Evolutionary conservation across 2,329 filamentous ascomycete genomes (phyloP), one percentile per base, ranked within the genome.

Genomic region (Mycosphaerella arachidis): DNA sequence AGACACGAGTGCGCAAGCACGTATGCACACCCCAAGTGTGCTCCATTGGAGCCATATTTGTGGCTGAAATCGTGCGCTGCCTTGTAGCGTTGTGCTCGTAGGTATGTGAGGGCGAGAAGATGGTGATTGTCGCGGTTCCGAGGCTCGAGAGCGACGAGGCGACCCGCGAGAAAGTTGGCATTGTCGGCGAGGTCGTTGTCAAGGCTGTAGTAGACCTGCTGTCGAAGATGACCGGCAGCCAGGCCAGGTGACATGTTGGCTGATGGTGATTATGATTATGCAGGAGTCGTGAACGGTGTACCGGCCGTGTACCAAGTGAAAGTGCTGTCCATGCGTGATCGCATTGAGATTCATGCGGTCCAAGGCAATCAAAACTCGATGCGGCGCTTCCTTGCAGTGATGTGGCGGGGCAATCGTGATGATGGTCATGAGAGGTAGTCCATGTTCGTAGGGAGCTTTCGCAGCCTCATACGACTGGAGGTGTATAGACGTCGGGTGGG

Each of bases 1-100:
- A 97, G 77, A 71, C 91, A 97, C 43, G 92, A 86, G 72, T 96
- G 92, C 55, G 93, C 93, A 78, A 92, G 96, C 50, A 97, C 83
- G 77, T 93, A 97, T 18, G 90, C 86, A 75, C 93, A 97, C 31
- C 92, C 92, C 29, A 96, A 72, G 75, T 97, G 90, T 33, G 82
- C 79, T 24, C 89, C 90, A 63, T 87, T 85, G 55, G 84, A 84
- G 40, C 86, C 90, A 56, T 86, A 81, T 51, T 84, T 82, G 71
- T 91, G 90, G 73, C 89, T 89, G 67, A 86, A 84, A 70, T 97
- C 92, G 74, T 90, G 93, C 10, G 94, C 92, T 12, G 92, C 90
- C 71, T 91, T 91, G 71, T 87, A 84, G 72, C 96, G 89, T 33
- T 91, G 90, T 50, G 91, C 84, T 54, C 90, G 89, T 55, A 94